Evolutionary conservation across 2,329 filamentous ascomycete species (phyloP), one percentile per base, ranked within the genome.

Genomic region (Mycogone perniciosa): DNA sequence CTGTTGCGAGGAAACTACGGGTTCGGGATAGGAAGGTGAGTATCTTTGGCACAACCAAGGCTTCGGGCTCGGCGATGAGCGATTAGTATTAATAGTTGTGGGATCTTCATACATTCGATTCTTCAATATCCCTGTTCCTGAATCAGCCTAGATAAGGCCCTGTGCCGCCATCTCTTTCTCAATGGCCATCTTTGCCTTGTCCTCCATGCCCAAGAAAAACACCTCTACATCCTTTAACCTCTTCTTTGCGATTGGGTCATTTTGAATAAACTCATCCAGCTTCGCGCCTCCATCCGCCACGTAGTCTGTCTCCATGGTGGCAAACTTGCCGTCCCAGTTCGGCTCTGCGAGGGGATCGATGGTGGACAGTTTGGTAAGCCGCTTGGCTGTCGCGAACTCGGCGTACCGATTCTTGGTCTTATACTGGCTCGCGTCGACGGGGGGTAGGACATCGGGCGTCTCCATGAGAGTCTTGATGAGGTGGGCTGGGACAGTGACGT

Each of bases 281-380:
- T 48, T 49, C 40, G 48, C 46, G 65, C 72, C 73, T 37, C 64
- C 63, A 47, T 75, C 63, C 2, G 70, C 68, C 9, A 75, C 65
- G 49, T 74, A 76, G 59, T 75, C 71, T 2, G 71, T 63, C 33
- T 69, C 63, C 4, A 66, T 68, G 34, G 63, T 62, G 5, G 66
- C 67, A 27, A 70, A 59, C 47, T 65, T 64, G 30, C 67, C 69
- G 43, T 71, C 64, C 63, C 64, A 69, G 26, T 60, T 59, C 3
- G 65, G 56, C 11, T 60, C 62, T 3, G 63, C 64, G 27, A 75
- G 61, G 1, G 71, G 68, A 53, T 76, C 71, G n/a, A 62, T 62
- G 29, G 56, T 63, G 4, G 63, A 60, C 10, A 72, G 52, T 51
- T 65, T 64, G 45, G 58, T 55, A 29, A 68, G 57, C 27, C 67